These are phyloP conservation scores for Coccomyxa subellipsoidea DNA, from an alignment of 163 green algal genomes.

Conservation along the genomic window DNA sequence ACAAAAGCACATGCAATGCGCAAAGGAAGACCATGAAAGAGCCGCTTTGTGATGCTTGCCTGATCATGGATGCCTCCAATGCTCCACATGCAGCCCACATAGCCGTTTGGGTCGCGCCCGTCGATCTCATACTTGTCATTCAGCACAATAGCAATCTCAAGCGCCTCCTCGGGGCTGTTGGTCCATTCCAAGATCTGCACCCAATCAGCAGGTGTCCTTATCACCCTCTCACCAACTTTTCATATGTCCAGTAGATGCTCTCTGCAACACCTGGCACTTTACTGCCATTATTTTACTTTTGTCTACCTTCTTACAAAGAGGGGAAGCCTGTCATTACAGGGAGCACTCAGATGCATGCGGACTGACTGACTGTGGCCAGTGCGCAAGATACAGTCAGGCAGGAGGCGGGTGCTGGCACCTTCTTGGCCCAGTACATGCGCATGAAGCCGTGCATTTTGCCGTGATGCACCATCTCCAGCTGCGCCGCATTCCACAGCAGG, in stretches of 20 bases:
- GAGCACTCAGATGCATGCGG: too few species aligned
- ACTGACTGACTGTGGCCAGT: too few species aligned
- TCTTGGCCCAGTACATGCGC: constrained; percentile 99
- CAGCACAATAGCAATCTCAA: constrained; percentile 61
- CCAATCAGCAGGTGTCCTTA: too few species aligned
- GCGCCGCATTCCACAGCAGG: constrained; percentile 97
- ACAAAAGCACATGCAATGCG: too few species aligned
- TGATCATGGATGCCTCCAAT: constrained; percentile 96
- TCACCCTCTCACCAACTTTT: too few species aligned
- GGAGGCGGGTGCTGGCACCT: constrained; percentile 52
- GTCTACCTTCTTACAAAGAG: too few species aligned
- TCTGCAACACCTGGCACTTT: too few species aligned
- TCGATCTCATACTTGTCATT: constrained; percentile 90
- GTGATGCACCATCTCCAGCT: constrained; percentile 87
- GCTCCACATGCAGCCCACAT: constrained; percentile 96
- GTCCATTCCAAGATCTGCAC: constrained; percentile 85
- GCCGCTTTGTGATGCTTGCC: constrained; percentile 36
- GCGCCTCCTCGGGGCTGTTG: constrained; percentile 67
- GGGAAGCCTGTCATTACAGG: too few species aligned
- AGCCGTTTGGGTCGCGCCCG: constrained; percentile 92
- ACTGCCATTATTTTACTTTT: too few species aligned
- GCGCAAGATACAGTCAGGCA: too few species aligned
- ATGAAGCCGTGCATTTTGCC: constrained; percentile 99
- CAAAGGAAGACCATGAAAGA: too few species aligned
- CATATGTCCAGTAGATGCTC: too few species aligned